phyloP scores from a whole-genome alignment of 2,329 filamentous ascomycete genomes.

The Coleophoma eucalyptorum region DNA sequence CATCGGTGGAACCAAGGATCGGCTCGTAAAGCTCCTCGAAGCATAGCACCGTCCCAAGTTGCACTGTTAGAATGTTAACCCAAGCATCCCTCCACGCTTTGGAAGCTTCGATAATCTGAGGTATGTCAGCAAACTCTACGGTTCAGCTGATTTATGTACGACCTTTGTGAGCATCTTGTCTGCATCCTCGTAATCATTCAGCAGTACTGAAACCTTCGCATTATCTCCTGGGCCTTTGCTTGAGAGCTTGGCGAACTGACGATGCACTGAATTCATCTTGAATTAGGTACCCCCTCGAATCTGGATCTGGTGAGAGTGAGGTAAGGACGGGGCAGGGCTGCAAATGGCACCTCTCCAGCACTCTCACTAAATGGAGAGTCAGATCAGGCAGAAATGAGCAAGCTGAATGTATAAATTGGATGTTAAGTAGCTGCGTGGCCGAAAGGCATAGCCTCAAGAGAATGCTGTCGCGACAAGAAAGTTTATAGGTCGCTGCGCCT shows the following conservation, averaged over 20 bases:
- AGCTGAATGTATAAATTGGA: background rate
- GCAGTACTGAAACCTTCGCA: slow-evolving; percentile 68
- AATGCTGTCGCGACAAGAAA: too few relatives aligned
- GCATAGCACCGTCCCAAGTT: slow-evolving; percentile 62
- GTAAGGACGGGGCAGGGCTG: background rate
- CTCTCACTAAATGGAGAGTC: background rate
- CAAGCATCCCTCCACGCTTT: slow-evolving; percentile 77
- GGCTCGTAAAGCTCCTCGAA: slow-evolving; percentile 74
- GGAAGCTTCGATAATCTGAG: slow-evolving; percentile 70
- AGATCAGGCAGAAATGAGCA: background rate
- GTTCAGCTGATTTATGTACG: slow-evolving; percentile 13
- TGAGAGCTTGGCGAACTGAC: slow-evolving; percentile 70
- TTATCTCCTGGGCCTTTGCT: slow-evolving; percentile 68
- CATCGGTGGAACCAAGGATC: slow-evolving; percentile 63
- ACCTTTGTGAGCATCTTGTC: slow-evolving; percentile 73
- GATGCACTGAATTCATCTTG: slow-evolving; percentile 68
- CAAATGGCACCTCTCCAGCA: background rate
- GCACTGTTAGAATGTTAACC: slow-evolving; percentile 66
- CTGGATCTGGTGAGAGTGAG: slow-evolving; percentile 4
- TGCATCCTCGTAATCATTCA: slow-evolving; percentile 78
- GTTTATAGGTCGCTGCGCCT: background rate
- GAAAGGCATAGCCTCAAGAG: too few relatives aligned
- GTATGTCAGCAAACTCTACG: background rate
- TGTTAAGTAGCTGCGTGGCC: too few relatives aligned
- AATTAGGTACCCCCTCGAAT: slow-evolving; percentile 3